phyloP scores from a whole-genome alignment of 495 filamentous ascomycete genomes.

The Annulohypoxylon stygium region DNA sequence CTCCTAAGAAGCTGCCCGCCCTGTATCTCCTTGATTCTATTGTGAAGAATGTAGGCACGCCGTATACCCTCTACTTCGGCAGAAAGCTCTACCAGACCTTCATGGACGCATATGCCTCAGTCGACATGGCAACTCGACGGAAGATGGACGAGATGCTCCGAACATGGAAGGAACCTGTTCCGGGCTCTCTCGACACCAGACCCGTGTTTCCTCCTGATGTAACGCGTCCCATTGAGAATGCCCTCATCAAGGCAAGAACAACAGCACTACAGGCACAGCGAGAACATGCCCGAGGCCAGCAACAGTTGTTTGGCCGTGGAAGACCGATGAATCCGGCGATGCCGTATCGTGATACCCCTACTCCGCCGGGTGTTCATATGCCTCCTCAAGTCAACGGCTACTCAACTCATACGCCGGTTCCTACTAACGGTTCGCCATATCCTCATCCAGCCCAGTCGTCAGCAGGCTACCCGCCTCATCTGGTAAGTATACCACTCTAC shows the following conservation, averaged over 20 bases:
- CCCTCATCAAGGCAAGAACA: slow-evolving; percentile 88
- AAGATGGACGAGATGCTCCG: slow-evolving; percentile 97
- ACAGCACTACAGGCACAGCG: slow-evolving; percentile 78
- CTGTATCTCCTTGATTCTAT: slow-evolving; percentile 99
- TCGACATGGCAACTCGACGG: slow-evolving; percentile 81
- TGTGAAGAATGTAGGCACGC: slow-evolving; percentile 98
- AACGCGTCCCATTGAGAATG: slow-evolving; percentile 91
- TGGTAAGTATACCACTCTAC: slow-evolving; percentile 38
- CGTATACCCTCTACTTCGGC: slow-evolving; percentile 94
- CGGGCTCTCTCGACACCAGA: slow-evolving; percentile 85
- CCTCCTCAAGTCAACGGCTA: slow-evolving; percentile 45
- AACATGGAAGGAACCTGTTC: slow-evolving; percentile 97
- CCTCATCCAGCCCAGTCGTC: slow-evolving; percentile 34
- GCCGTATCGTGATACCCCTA: slow-evolving; percentile 75
- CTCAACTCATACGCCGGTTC: slow-evolving; percentile 30
- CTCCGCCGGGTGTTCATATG: slow-evolving; percentile 69
- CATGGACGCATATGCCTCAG: slow-evolving; percentile 93
- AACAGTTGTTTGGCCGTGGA: slow-evolving; percentile 70
- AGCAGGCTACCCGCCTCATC: slow-evolving; percentile 33
- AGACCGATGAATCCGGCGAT: slow-evolving; percentile 65
- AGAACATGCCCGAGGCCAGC: slow-evolving; percentile 71
- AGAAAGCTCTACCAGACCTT: slow-evolving; percentile 92
- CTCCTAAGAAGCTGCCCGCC: slow-evolving; percentile 87
- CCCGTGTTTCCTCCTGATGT: slow-evolving; percentile 90
- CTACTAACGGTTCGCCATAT: slow-evolving; percentile 44